Evolutionary conservation across 768 basidiomycete genomes (phyloP), one percentile per base, ranked within the genome.

Genomic region (Tremella yokohamensis): DNA sequence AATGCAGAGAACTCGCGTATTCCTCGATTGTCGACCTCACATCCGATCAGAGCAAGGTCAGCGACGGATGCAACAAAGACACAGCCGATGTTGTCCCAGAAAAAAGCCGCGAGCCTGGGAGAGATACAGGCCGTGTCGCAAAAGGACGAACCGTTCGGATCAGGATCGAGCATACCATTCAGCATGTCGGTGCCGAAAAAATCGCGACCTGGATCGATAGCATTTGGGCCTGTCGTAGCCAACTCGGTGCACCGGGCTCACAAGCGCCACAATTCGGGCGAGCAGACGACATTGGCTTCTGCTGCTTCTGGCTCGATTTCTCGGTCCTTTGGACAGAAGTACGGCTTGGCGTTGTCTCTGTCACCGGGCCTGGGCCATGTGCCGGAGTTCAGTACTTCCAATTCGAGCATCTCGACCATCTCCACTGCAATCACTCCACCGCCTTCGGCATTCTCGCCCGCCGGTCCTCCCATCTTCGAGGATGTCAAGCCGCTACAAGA

Each of bases 401-500:
- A 64, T 48, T 73, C 73, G 6, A 72, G 70, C 19, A 59, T 71
- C 26, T 70, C 73, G 11, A 62, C 63, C 24, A 39, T 69, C 15
- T 70, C 72, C 1, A 49, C 60, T 2, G 64, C 62, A 20, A 50
- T 68, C 18, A 72, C 66, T n/a, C 64, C 70, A 16, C 69, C 69
- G 22, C 54, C 65, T 40, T 64, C 68, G 3, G 58, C 65, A 6
- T 68, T 73, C 45, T 70, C 64, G 18, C 69, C 72, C 22, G 62
- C 63, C 37, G 69, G 66, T 58, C 69, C 70, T 38, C 75, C 69
- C 8, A 64, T 73, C 19, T 76, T 76, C 49, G 75, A 73, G 39
- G 70, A 74, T 48, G 70, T 74, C 47, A 74, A 73, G 51, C 75
- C 75, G 19, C 58, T 74, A 11, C 68, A 71, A 34, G 72, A 73